Conservation (phyloP, 192 early-diverging fungal species). For the Martensiomyces pterosporus region DNA sequence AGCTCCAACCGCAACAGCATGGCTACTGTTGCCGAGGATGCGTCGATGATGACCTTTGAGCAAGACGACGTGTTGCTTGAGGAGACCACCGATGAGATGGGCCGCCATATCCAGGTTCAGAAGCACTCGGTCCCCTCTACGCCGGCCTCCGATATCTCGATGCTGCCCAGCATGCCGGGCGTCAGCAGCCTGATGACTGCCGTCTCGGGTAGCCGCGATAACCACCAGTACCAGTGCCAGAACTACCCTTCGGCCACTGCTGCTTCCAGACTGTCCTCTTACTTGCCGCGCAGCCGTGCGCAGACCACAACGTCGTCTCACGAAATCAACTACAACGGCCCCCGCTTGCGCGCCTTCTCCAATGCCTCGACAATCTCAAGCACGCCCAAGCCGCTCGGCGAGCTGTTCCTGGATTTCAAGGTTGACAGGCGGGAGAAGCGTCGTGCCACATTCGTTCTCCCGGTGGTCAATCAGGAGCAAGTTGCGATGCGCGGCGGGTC, state of each 20-base stretch:
- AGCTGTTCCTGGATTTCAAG: constrained; percentile 48
- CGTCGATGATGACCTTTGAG: constrained; percentile 7
- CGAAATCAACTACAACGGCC: constrained; percentile 34
- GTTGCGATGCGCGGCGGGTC: constrained; percentile 48
- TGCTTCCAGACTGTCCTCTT: constrained; percentile 31
- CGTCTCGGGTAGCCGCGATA: background rate
- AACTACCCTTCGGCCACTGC: too few species aligned
- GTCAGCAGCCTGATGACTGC: background rate
- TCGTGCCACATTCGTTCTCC: constrained; percentile 42
- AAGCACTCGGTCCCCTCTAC: constrained; percentile 9
- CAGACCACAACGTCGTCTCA: constrained; percentile 33
- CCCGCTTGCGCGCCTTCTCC: constrained; percentile 43
- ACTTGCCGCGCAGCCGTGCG: constrained; percentile 35
- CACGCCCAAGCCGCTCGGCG: constrained; percentile 44
- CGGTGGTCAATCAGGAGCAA: constrained; percentile 45
- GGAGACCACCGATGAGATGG: constrained; percentile 25
- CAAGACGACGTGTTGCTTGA: constrained; percentile 15
- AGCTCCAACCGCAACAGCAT: constrained; percentile 2
- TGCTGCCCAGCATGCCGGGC: background rate
- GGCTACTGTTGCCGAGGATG: constrained; percentile 12
- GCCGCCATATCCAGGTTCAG: constrained; percentile 31
- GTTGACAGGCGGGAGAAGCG: constrained; percentile 43
- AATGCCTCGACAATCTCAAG: constrained; percentile 34
- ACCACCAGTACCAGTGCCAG: too few species aligned
- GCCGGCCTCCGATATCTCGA: background rate